These are phyloP conservation scores for Neospermospora avenae DNA, from an alignment of 2,329 filamentous ascomycete genomes.

Conservation along the genomic window DNA sequence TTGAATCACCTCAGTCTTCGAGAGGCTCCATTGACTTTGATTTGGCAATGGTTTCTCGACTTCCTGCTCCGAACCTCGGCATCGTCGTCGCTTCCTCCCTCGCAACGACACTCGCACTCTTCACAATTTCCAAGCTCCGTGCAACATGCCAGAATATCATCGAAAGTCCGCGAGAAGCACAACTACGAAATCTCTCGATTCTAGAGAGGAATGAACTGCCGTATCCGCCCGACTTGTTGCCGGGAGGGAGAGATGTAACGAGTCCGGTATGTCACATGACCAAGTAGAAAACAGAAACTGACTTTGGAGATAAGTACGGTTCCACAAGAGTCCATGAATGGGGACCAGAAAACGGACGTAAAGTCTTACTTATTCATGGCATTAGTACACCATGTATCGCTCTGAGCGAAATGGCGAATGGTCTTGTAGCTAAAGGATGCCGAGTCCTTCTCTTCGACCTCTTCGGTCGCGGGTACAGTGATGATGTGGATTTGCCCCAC, in stretches of 20 bases:
- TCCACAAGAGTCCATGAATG: conserved; percentile 74
- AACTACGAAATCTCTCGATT: conserved; percentile 23
- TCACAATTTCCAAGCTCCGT: conserved; percentile 14
- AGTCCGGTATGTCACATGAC: conserved; percentile 43
- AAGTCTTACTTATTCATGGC: conserved; percentile 74
- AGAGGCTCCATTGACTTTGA: too few relatives aligned
- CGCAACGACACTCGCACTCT: conserved; percentile 21
- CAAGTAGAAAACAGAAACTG: not conserved
- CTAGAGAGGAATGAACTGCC: conserved; percentile 43
- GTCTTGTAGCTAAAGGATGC: conserved; percentile 62
- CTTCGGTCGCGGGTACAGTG: conserved; percentile 75
- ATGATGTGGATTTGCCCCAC: conserved; percentile 56
- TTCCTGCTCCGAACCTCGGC: conserved; percentile 1
- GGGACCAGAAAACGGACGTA: conserved; percentile 68
- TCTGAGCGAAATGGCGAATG: conserved; percentile 62
- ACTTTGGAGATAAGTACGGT: conserved; percentile 49
- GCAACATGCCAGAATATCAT: conserved; percentile 17
- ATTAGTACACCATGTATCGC: conserved; percentile 76
- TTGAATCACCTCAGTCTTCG: too few relatives aligned
- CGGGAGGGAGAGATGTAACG: conserved; percentile 64
- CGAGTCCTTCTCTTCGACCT: conserved; percentile 79
- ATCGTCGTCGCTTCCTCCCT: conserved; percentile 22
- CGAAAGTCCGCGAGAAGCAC: conserved; percentile 24
- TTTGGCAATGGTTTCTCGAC: not conserved
- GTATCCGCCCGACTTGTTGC: conserved; percentile 69